phyloP scores from a whole-genome alignment of 306 rosid genomes.

The Cicer arietinum region DNA sequence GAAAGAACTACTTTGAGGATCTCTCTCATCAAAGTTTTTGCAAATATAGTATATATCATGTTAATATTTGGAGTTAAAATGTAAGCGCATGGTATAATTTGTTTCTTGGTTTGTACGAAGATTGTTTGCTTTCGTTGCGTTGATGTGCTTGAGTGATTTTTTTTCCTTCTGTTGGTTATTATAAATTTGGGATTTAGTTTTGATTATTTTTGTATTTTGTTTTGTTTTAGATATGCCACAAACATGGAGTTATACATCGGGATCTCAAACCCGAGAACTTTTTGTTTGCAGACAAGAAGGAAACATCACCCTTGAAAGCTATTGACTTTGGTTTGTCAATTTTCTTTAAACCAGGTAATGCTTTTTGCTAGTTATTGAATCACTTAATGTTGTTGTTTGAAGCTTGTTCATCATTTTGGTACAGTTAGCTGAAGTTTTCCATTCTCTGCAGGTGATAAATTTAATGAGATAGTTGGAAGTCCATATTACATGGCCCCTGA shows the following conservation, averaged over 20 bases:
- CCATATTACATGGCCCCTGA: slow-evolving; percentile 99
- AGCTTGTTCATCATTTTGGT: slow-evolving; percentile 5
- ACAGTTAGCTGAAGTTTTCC: slow-evolving; percentile 38
- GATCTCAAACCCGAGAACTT: slow-evolving; percentile 98
- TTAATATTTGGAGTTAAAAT: no score
- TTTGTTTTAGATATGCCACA: slow-evolving; percentile 79
- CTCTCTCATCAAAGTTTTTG: neutral
- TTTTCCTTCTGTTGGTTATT: neutral
- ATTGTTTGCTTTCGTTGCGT: neutral
- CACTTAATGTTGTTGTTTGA: slow-evolving; percentile 17
- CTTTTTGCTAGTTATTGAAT: slow-evolving; percentile 26
- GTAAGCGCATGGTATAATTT: neutral
- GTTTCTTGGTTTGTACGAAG: neutral
- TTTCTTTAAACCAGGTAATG: slow-evolving; percentile 83
- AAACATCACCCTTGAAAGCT: slow-evolving; percentile 78
- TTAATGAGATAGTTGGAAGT: slow-evolving; percentile 91
- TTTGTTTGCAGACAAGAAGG: slow-evolving; percentile 82
- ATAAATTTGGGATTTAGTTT: slow-evolving; percentile 23
- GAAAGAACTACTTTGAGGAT: neutral
- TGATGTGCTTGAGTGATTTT: neutral
- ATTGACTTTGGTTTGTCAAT: slow-evolving; percentile 92
- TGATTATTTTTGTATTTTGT: slow-evolving; percentile 28
- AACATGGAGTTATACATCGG: slow-evolving; percentile 89
- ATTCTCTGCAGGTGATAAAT: slow-evolving; percentile 68
- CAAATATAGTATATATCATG: neutral